Evolutionary conservation across 169 alveolate species (phyloP), one percentile per base, ranked within the genome.

Genomic region (Plasmodium gallinaceum): DNA sequence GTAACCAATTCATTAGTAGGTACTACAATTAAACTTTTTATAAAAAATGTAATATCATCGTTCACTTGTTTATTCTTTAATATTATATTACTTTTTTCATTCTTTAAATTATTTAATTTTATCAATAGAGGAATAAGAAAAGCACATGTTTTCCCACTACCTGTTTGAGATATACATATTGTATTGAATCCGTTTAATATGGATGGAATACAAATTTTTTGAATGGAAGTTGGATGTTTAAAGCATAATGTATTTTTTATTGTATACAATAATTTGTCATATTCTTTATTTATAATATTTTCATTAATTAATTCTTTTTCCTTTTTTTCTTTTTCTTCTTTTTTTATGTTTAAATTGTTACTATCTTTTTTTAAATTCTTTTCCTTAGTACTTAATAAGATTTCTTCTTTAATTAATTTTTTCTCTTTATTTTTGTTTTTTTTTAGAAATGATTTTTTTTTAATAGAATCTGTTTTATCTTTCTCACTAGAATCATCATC

Each of bases 101-200:
- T 3, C 18, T 14, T 10, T n/a, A 46, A 39, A 20, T 26, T 42
- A 24, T 57, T 51, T 42, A 87, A 71, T 24, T 42, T 39, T 6
- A 91, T 48, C n/a, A 94, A 71, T 26, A 92, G 60, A 26, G 95
- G 95, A 22, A 91, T 68, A 9, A 94, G 80, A 73, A 93, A 94
- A 8, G 96, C 94, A 86, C 92, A 69, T n/a, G 96, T 94, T 57
- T 94, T 94, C 46, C 96, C 96, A 37, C 96, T 93, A 0, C 96
- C 96, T 6, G 96, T 94, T n/a, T 93, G 95, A 7, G 96, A 93
- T 18, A 94, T 93, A 45, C 95, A 94, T 14, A 94, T 72, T 39
- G 94, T 88, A 57, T 94, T 94, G 24, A 58, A 65, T 14, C 93
- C 95, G 43, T 61, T 74, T 66, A 94, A 24, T 62, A 93, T 92